Evolutionary conservation across 2,329 filamentous ascomycete species (phyloP).

Genomic region (Corynespora cassiicola): DNA sequence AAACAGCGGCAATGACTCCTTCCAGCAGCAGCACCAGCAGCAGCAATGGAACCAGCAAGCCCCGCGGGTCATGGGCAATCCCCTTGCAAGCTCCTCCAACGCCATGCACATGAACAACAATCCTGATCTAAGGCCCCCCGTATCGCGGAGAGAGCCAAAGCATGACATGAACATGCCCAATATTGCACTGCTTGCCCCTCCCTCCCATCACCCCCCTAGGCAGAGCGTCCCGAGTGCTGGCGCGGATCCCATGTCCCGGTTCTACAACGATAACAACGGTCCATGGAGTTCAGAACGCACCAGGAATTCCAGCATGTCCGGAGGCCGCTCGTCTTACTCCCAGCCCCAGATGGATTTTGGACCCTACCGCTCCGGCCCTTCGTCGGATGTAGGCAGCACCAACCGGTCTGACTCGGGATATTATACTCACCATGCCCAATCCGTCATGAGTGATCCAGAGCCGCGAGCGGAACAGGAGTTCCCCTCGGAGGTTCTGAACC

Average conservation of each 20-base stretch:
- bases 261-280: slow-evolving; percentile 22
- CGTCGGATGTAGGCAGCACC: slow-evolving; percentile 31
- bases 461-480: slow-evolving; percentile 26
- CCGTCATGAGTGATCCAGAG: slow-evolving; percentile 38
- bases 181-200: slow-evolving; percentile 21
- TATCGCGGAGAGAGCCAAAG: too few species aligned
- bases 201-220: slow-evolving; percentile 9
- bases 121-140: too few species aligned
- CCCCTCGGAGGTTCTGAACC: slow-evolving; percentile 19
- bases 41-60: slow-evolving; percentile 25
- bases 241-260: slow-evolving; percentile 17
- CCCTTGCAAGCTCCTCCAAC: too few species aligned
- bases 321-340: slow-evolving; percentile 6
- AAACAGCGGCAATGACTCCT: too few species aligned
- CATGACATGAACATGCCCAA: slow-evolving; percentile 15
- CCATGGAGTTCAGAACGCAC: slow-evolving; percentile 35
- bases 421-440: slow-evolving; percentile 31
- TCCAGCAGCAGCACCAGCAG: too few species aligned
- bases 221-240: too few species aligned
- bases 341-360: slow-evolving; percentile 20
- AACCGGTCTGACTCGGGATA: slow-evolving; percentile 43
- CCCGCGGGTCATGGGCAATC: too few species aligned
- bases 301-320: slow-evolving; percentile 15
- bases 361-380: slow-evolving; percentile 19
- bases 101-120: too few species aligned